Evolutionary conservation across 106 monocot genomes (phyloP).

Genomic region (Acanthochlamys bracteata): DNA sequence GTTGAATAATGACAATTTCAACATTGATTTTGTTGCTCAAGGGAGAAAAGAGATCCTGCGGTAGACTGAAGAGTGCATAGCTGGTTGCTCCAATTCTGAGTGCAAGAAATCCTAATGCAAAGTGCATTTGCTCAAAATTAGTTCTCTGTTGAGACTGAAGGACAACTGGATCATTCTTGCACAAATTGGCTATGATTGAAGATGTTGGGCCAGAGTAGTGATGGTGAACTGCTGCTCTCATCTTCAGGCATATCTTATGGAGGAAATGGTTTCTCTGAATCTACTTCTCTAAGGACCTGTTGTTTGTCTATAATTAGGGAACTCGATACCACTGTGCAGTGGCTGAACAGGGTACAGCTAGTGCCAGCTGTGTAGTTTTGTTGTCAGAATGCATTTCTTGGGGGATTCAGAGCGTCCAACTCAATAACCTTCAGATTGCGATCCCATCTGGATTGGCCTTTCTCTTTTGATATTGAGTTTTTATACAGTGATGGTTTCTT

Average conservation of each 20-base stretch:
- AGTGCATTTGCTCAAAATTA: slow-evolving; percentile 73
- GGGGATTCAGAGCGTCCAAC: slow-evolving; percentile 51
- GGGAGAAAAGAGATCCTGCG: slow-evolving; percentile 54
- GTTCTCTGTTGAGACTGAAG: slow-evolving; percentile 25
- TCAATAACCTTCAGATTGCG: slow-evolving; percentile 38
- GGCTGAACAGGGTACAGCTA: slow-evolving; percentile 23
- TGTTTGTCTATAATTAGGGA: slow-evolving; percentile 60
- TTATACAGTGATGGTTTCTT: slow-evolving; percentile 35
- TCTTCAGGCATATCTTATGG: slow-evolving; percentile 54
- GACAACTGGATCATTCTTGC: slow-evolving; percentile 21
- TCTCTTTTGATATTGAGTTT: slow-evolving; percentile 57
- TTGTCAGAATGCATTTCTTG: slow-evolving; percentile 53
- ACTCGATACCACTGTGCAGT: slow-evolving; percentile 12
- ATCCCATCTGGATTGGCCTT: slow-evolving; percentile 54
- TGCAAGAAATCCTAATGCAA: slow-evolving; percentile 44
- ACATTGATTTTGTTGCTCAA: slow-evolving; percentile 46
- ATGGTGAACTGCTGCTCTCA: slow-evolving; percentile 32
- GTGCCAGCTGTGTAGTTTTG: slow-evolving; percentile 49
- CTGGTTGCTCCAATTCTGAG: slow-evolving; percentile 53
- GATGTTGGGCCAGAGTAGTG: slow-evolving; percentile 37
- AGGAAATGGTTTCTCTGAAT: slow-evolving; percentile 22
- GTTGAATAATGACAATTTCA: slow-evolving; percentile 47
- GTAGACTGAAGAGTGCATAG: slow-evolving; percentile 49
- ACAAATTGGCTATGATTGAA: slow-evolving; percentile 73
- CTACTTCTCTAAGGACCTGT: slow-evolving; percentile 6